Evolutionary conservation across 805 yeast genomes (phyloP), one percentile per base, ranked within the genome.

Genomic region (Pichia occidentalis): DNA sequence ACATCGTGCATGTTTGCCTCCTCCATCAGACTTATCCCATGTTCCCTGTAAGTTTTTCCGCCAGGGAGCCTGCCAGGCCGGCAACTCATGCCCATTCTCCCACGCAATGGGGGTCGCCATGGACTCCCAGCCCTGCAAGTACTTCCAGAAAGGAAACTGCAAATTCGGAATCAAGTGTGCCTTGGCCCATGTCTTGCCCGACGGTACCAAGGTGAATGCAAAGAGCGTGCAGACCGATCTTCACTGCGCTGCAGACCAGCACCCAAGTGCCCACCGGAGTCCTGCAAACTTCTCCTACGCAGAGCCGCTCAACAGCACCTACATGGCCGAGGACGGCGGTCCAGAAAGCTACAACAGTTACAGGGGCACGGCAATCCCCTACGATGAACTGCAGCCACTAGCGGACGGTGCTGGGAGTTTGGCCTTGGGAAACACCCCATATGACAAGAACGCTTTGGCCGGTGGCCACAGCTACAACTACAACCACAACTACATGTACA

Each of bases 11-110:
- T n/a, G n/a, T 23, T 12, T 23, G 9, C 12, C 25, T 53, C 53
- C 45, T 43, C 32, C 35, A 33, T 60, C 63, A 65, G 86, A 83
- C 53, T 71, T 85, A 32, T 80, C 94, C 32, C 98, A 90, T 60
- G 97, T 90, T 22, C 98, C 98, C 3, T 90, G 98, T 61, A 90
- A 90, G 64, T 90, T 90, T 65, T 90, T 70, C 59, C 70, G 75
- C 41, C 96, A 88, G 58, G 97, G 97, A 1, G 76, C 84, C 13
- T 90, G 98, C 59, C 97, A 88, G 60, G 97, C 97, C 1, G 97
- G 97, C 10, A 68, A 66, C 36, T 69, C 90, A 1, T 90, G 98
- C 59, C 96, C 96, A 2, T 90, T 90, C 56, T 79, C 92, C 24
- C 98, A 90, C 57, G 70, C 81, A 32, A 54, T 75, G 36, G 83